Conservation (phyloP, 2,329 filamentous ascomycete genomes). For the Didymella pomorum region DNA sequence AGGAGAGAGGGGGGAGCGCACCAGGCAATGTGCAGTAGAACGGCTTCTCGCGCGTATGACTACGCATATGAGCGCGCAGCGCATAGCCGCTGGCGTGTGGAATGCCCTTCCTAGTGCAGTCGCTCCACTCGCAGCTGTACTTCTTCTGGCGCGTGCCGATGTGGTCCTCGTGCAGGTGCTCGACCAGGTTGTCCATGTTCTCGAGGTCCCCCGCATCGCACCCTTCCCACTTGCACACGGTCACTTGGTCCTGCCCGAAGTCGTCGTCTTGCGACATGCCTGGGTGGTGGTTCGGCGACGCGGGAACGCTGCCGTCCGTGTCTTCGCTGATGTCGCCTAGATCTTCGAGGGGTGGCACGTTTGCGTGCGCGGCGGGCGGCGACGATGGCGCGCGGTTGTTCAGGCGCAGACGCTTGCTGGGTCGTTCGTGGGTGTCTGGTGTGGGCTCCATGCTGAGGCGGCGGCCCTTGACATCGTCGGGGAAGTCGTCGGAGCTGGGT, state of each 20-base stretch:
- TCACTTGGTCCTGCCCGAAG: constrained; percentile 55
- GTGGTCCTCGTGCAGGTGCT: constrained; percentile 80
- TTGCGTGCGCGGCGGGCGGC: constrained; percentile 29
- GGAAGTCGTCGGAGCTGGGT: constrained; percentile 64
- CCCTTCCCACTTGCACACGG: constrained; percentile 60
- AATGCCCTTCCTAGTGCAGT: constrained; percentile 86
- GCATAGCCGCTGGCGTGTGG: constrained; percentile 96
- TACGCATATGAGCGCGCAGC: constrained; percentile 95
- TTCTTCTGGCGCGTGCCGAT: constrained; percentile 94
- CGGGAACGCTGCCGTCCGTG: constrained; percentile 79
- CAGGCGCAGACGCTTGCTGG: constrained; percentile 49
- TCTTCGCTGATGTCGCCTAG: constrained; percentile 83
- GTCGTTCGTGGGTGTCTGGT: constrained; percentile 52
- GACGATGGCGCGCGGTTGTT: constrained; percentile 49
- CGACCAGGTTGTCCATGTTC: constrained; percentile 62
- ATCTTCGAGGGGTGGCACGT: constrained; percentile 33
- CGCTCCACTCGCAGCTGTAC: constrained; percentile 97
- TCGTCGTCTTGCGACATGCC: constrained; percentile 54
- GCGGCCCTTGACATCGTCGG: constrained; percentile 62
- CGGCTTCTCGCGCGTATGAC: constrained; percentile 96
- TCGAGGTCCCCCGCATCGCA: constrained; percentile 58
- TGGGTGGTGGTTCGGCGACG: constrained; percentile 54
- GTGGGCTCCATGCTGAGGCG: constrained; percentile 56
- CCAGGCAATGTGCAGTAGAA: constrained; percentile 96
- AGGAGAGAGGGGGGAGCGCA: constrained; percentile 62